A percentile compares a stretch with the other conserved stretches of the same genome.
Evolutionary conservation across 805 yeast genomes (phyloP).

Genomic region (Jamesozyma lodderae): DNA sequence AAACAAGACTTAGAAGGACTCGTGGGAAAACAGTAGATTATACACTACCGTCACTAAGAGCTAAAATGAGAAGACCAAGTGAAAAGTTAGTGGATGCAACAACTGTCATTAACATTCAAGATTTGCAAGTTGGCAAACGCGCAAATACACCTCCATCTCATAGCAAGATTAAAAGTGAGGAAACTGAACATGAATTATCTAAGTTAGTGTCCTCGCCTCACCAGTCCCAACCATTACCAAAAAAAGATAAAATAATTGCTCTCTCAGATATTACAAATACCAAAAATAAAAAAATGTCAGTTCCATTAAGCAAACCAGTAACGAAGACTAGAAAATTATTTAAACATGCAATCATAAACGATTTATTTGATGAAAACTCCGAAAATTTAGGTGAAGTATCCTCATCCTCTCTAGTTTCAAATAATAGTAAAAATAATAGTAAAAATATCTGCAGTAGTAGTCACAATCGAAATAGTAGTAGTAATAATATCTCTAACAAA

Average conservation of each 20-base stretch:
- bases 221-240: not conserved
- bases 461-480: not conserved
- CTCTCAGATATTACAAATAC: not conserved
- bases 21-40: conserved; percentile 54
- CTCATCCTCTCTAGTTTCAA: not conserved
- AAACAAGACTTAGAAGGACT: conserved; percentile 39
- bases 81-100: conserved; percentile 56
- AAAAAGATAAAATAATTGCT: not conserved
- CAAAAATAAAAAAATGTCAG: not conserved
- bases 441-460: not conserved
- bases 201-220: not conserved
- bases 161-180: conserved; percentile 5
- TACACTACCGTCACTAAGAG: conserved; percentile 55
- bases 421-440: not conserved
- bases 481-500: conserved; percentile 1
- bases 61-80: conserved; percentile 60
- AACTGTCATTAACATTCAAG: conserved; percentile 30
- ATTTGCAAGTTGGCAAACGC: conserved; percentile 20
- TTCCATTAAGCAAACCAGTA: conserved; percentile 4
- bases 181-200: not conserved
- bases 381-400: conserved; percentile 7
- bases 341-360: conserved; percentile 26
- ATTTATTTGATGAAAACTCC: conserved; percentile 18
- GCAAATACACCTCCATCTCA: not conserved
- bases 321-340: conserved; percentile 15